Base-by-base conservation (phyloP, 495 filamentous ascomycete genomes). In the Xylaria curta region DNA sequence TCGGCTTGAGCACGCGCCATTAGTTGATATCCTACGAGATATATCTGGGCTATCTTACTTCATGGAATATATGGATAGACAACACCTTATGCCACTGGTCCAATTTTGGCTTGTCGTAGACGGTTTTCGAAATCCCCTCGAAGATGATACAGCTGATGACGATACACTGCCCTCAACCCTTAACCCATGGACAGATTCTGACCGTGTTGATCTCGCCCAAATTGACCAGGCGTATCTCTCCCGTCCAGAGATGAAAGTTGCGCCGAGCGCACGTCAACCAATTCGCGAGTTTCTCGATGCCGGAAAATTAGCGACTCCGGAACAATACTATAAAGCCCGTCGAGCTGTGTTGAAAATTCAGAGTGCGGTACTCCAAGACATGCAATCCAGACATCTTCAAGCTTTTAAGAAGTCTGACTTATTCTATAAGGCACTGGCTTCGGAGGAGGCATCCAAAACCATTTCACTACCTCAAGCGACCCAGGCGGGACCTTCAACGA, bases 21-120 rank as follows among this genome's bases (percentile, higher is more conserved):
- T 98, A 5, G 88, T 88, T 40, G 93, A 98, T 33, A 82, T 98
- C 26, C 86, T 99, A 69, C 91, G 94, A 72, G 92, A 96, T 79
- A 89, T 95, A 10, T 90, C 95, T 1, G 95, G 94, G 7, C 84
- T 98, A 19, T 98, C 95, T 13, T 99, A 97, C 78, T 98, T 98
- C 79, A 99, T 98, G 97, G 97, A 99, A 76, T 98, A 94, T 79
- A 98, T 98, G 97, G 97, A 99, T 79, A 92, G 95, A 36, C 91
- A 93, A 77, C 84, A 88, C 38, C 86, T 97, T 7, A 94, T 98
- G 90, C 87, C 91, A 17, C 81, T 97, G 49, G 96, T 99, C 1
- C 97, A 99, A 78, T 99, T 97, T 80, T 99, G 95, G 95, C 91
- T 99, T 56, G 95, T 98, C 28, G 97, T 98, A 19, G 96, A 98